Conservation (phyloP, 2,329 filamentous ascomycete genomes). For the Stenocarpella maydis region DNA sequence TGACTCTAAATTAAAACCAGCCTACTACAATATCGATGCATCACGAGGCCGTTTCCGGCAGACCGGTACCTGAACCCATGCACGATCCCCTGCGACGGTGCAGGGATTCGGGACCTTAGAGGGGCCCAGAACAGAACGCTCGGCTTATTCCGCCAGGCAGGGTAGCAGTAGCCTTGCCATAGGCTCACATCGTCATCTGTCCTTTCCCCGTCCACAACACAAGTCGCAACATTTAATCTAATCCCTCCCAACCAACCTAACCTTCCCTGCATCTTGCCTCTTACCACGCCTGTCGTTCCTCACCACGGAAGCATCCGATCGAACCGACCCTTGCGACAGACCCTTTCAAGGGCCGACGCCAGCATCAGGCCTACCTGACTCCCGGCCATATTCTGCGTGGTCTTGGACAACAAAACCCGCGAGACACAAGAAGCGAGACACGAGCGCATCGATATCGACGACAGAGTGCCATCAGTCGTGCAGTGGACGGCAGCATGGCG, state of each 20-base stretch:
- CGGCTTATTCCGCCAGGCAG: constrained; percentile 1
- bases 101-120: constrained; percentile 8
- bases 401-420: not conserved
- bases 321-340: not conserved
- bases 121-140: not conserved
- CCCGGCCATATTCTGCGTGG: not conserved
- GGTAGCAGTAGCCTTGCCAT: constrained; percentile 13
- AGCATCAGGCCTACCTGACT: not conserved
- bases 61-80: constrained; percentile 17
- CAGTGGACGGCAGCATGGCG: constrained; percentile 38
- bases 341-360: not conserved
- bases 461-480: not conserved
- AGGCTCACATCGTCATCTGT: constrained; percentile 30
- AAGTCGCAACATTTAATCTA: not conserved
- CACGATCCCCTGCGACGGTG: not conserved
- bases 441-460: not conserved
- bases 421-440: not conserved
- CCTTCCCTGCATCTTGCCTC: not conserved
- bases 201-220: constrained; percentile 10
- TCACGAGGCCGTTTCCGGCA: not conserved
- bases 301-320: not conserved
- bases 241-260: not conserved
- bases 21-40: no score
- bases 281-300: not conserved
- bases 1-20: not conserved